phyloP scores from a whole-genome alignment of 2,329 filamentous ascomycete species.

The Talaromyces sp. region DNA sequence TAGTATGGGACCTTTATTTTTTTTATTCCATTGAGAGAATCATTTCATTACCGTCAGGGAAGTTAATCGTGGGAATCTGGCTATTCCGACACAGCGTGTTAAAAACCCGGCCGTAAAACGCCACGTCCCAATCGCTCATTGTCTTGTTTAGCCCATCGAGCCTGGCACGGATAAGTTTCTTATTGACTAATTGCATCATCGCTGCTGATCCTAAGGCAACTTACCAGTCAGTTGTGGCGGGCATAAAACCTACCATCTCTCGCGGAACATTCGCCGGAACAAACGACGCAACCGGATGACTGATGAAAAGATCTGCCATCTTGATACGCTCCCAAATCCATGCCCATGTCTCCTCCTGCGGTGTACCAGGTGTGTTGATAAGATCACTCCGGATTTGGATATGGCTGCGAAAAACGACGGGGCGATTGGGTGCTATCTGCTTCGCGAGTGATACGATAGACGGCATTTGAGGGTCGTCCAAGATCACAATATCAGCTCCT shows the following conservation, averaged over 20 bases:
- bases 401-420: slow-evolving; percentile 75
- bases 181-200: background rate
- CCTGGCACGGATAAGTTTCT: slow-evolving; percentile 35
- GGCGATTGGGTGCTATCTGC: slow-evolving; percentile 63
- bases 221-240: slow-evolving; percentile 75
- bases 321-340: slow-evolving; percentile 71
- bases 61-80: slow-evolving; percentile 49
- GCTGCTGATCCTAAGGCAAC: slow-evolving; percentile 41
- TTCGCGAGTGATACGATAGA: slow-evolving; percentile 72
- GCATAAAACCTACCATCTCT: slow-evolving; percentile 68
- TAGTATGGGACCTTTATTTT: slow-evolving; percentile 24
- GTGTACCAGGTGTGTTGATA: slow-evolving; percentile 56
- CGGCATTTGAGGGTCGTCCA: slow-evolving; percentile 84
- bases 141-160: slow-evolving; percentile 13
- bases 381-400: slow-evolving; percentile 78
- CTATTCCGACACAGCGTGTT: slow-evolving; percentile 59
- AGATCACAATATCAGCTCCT: slow-evolving; percentile 70
- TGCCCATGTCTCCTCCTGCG: slow-evolving; percentile 69
- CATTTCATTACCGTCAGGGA: slow-evolving; percentile 28
- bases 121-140: slow-evolving; percentile 48
- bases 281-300: slow-evolving; percentile 72
- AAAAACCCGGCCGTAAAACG: slow-evolving; percentile 73
- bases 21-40: background rate
- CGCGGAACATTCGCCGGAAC: slow-evolving; percentile 64
- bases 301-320: slow-evolving; percentile 72